These are phyloP conservation scores for Eudorina sp. DNA, from an alignment of 139 green algal species.

Conservation along the genomic window DNA sequence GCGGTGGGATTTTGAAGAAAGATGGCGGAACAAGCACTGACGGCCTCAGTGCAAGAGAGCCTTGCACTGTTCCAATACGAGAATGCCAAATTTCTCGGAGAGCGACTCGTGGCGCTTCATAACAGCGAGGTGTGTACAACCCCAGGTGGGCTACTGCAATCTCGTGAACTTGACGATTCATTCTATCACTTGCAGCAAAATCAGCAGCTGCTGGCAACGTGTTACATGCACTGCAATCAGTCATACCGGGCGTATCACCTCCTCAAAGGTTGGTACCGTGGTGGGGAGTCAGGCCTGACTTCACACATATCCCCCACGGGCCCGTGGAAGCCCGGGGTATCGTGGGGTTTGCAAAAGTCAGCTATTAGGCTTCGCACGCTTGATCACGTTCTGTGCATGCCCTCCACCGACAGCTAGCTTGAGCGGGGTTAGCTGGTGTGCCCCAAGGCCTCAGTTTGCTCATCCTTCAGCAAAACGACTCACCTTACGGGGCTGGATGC, in stretches of 20 bases:
- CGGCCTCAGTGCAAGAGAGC: conserved; percentile 68
- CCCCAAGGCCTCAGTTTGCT: too few relatives aligned
- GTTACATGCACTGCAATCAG: conserved; percentile 86
- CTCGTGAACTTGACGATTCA: not conserved
- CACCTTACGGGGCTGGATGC: too few relatives aligned
- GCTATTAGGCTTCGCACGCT: too few relatives aligned
- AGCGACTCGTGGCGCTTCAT: conserved; percentile 82
- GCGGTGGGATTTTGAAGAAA: not conserved
- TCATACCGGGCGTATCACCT: conserved; percentile 83
- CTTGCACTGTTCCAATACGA: conserved; percentile 78
- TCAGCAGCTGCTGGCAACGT: conserved; percentile 85
- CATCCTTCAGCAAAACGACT: too few relatives aligned
- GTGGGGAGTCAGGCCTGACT: too few relatives aligned
- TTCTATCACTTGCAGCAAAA: conserved; percentile 74
- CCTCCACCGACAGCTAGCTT: too few relatives aligned
- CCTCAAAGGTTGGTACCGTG: conserved; percentile 73
- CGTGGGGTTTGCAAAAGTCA: too few relatives aligned
- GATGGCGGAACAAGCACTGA: conserved; percentile 46
- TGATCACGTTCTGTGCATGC: too few relatives aligned
- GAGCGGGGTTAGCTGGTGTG: too few relatives aligned
- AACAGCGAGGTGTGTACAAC: conserved; percentile 70
- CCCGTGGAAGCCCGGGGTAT: too few relatives aligned
- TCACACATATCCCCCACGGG: too few relatives aligned
- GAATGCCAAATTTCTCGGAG: conserved; percentile 89
- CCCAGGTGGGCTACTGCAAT: not conserved